Conservation (phyloP, 2,329 filamentous ascomycete species). For the Xylariaceae sp. region DNA sequence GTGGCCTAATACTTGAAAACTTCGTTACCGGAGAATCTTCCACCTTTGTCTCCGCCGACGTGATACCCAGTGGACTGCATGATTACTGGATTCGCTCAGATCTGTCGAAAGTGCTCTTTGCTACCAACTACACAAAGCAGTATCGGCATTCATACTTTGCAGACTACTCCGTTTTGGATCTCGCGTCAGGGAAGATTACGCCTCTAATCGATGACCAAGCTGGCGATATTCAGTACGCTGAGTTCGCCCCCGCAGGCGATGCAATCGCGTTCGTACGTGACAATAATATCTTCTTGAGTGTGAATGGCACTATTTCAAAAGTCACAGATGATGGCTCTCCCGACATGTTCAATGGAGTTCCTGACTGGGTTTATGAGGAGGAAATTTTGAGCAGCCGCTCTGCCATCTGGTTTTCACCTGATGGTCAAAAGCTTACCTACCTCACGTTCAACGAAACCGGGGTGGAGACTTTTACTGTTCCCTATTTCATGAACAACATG, state of each 20-base stretch:
- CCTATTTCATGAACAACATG: slow-evolving; percentile 61
- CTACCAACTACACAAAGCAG: slow-evolving; percentile 63
- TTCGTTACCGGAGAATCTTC: slow-evolving; percentile 54
- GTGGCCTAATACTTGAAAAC: slow-evolving; percentile 57
- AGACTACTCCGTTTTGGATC: slow-evolving; percentile 61
- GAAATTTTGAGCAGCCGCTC: slow-evolving; percentile 51
- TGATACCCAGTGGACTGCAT: slow-evolving; percentile 51
- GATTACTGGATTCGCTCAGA: slow-evolving; percentile 61
- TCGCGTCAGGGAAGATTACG: slow-evolving; percentile 50
- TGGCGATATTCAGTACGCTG: slow-evolving; percentile 64
- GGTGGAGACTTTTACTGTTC: slow-evolving; percentile 61
- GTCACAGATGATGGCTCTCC: slow-evolving; percentile 58
- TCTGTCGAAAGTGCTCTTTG: slow-evolving; percentile 55
- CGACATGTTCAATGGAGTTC: slow-evolving; percentile 60
- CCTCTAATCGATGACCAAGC: slow-evolving; percentile 56
- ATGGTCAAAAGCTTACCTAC: slow-evolving; percentile 51
- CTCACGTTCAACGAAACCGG: slow-evolving; percentile 61
- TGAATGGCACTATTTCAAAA: slow-evolving; percentile 49
- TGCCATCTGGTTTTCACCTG: slow-evolving; percentile 55
- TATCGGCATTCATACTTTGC: slow-evolving; percentile 66
- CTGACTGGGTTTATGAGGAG: slow-evolving; percentile 62
- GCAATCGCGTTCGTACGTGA: slow-evolving; percentile 63
- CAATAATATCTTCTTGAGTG: slow-evolving; percentile 61
- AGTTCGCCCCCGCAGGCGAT: slow-evolving; percentile 54
- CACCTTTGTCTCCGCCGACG: slow-evolving; percentile 54